Evolutionary conservation across 176 grass and related monocot genomes (phyloP), one percentile per base, ranked within the genome.

Genomic region (Canna indica): DNA sequence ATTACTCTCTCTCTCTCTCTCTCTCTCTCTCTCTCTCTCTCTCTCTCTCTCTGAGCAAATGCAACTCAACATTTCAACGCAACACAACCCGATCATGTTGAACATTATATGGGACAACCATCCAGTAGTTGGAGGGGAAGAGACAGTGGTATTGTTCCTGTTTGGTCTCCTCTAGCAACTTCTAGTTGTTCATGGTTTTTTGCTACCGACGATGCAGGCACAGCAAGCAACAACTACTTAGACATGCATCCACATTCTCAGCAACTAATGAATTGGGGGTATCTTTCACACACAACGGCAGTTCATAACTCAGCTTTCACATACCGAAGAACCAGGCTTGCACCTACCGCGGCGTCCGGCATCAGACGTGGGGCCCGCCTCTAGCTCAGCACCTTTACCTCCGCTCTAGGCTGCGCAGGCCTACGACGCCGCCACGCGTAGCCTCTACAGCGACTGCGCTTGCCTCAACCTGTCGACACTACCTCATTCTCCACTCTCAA

Each of bases 251-350:
- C 14, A 53, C 10, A 53, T 53, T 2, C 14, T 53, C 47, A 53
- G 3, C 47, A 53, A 53, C 22, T 53, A 15, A 5, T 47, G 45
- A 47, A 47, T 47, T 47, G 45, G 45, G 12, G 45, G 12, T 14
- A 47, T 5, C 5, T 47, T 47, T 47, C 45, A 47, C 45, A 47
- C 8, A 7, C 45, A 47, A 14, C 45, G 45, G 5, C 8, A 47
- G 45, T 47, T n/a, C n/a, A n/a, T n/a, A n/a, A n/a, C n/a, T n/a
- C n/a, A n/a, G n/a, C n/a, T n/a, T n/a, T n/a, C n/a, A n/a, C n/a
- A n/a, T n/a, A n/a, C 91, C 88, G 10, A 81, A 96, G 66, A 96
- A 96, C 83, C 91, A 96, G 75, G 75, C 56, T 9, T 96, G 91
- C 73, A 69, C 83, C 2, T 96, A 82, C 79, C 85, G 91, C n/a